Evolutionary conservation across 1,284 basidiomycete genomes (phyloP).

Genomic region (Leccinum griseonigrum): DNA sequence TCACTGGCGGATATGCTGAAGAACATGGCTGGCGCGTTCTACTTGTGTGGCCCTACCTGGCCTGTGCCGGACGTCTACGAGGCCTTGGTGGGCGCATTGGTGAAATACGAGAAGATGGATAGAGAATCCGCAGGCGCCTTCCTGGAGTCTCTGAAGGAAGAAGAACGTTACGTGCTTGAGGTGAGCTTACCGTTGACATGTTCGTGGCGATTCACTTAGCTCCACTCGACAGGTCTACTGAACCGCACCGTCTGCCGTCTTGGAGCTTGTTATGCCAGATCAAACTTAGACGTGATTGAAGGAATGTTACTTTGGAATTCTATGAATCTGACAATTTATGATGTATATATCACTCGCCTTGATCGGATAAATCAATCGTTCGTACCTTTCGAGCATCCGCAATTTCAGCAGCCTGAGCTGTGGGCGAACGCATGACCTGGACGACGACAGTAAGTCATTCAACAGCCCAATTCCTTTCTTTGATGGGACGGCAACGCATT

Average conservation of each 20-base stretch:
- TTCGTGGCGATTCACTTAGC: conserved; percentile 6
- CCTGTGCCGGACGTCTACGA: conserved; percentile 97
- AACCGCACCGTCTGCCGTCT: background rate
- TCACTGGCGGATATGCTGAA: conserved; percentile 74
- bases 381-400: too few species aligned
- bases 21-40: conserved; percentile 81
- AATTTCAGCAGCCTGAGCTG: too few species aligned
- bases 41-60: conserved; percentile 98
- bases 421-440: too few species aligned
- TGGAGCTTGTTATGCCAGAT: background rate
- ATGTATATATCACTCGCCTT: background rate
- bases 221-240: conserved; percentile 25
- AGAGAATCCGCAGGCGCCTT: conserved; percentile 75
- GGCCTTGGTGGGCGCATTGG: conserved; percentile 80
- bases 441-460: too few species aligned
- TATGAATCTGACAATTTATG: background rate
- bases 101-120: conserved; percentile 68
- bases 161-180: conserved; percentile 97
- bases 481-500: too few species aligned
- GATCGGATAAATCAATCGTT: background rate
- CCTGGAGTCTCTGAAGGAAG: conserved; percentile 92
- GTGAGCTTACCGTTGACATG: conserved; percentile 44
- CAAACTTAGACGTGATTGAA: background rate
- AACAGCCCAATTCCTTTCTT: too few species aligned
- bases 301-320: background rate